Base-by-base conservation (phyloP, 768 basidiomycete genomes). In the Lentinula sp. region DNA sequence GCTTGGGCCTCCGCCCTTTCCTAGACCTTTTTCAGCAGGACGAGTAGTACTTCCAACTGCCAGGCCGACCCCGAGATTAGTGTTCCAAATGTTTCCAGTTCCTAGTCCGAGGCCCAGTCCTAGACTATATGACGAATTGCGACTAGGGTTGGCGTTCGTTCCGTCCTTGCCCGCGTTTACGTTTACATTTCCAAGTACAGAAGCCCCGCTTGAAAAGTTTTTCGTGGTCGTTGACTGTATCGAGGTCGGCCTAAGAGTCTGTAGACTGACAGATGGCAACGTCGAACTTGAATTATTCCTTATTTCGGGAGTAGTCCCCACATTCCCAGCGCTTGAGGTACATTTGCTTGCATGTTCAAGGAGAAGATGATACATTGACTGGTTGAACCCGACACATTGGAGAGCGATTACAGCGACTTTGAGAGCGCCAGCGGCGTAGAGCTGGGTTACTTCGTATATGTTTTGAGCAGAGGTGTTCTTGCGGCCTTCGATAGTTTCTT, bases 391-490 rank as follows among this genome's bases (percentile, higher is more conserved):
- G 56, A 90, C 79, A 69, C 90, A 92, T 64, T 88, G 87, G 51
- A 92, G 73, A 4, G 83, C 90, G 60, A 92, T 73, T 65, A 89
- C 91, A 13, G 86, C 86, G 23, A 89, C 81, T 63, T 82, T 85
- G 51, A 92, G 78, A 28, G 89, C 90, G 1, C 90, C 90, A 1
- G 78, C 85, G 4, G 80, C 77, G 68, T 91, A 92, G 36, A 91
- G 80, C 68, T 92, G 90, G 0, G 77, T 74, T 0, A 82, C 84
- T 70, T 92, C 90, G 73, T 91, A 91, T 32, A 85, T 72, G 66
- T 87, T 90, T 69, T 90, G 88, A 16, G 90, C 89, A 1, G 89
- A 89, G 18, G 82, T 82, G 68, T 89, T 90, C 71, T 89, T 91
- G 50, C 90, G 82, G 6, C 77, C 84, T 1, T 80, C 72, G 39